These are phyloP conservation scores for Exophiala oligosperma DNA, from an alignment of 2,329 filamentous ascomycete species.

Conservation along the genomic window DNA sequence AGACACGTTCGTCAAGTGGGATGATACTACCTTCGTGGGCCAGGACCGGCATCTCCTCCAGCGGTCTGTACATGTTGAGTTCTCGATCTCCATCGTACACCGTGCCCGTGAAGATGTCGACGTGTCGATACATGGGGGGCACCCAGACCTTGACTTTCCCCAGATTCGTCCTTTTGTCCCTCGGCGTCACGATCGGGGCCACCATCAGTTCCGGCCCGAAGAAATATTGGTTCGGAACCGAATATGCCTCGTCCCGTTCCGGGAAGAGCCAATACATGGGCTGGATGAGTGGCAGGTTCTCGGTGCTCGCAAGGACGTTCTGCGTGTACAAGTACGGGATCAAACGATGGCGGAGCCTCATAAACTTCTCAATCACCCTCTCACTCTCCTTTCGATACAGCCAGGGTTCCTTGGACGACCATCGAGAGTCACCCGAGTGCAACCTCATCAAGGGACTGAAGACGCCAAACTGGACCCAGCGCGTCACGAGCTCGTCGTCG, in stretches of 20 bases:
- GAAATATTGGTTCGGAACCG: slow-evolving; percentile 58
- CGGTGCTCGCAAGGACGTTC: slow-evolving; percentile 48
- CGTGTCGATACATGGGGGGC: slow-evolving; percentile 50
- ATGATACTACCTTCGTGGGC: slow-evolving; percentile 59
- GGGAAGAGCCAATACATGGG: slow-evolving; percentile 65
- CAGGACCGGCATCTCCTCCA: slow-evolving; percentile 55
- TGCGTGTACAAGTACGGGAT: slow-evolving; percentile 62
- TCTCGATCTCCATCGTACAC: slow-evolving; percentile 59
- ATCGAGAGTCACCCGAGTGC: slow-evolving; percentile 59
- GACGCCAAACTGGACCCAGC: slow-evolving; percentile 63
- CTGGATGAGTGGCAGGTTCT: slow-evolving; percentile 56
- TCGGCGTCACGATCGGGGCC: slow-evolving; percentile 56
- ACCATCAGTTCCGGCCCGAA: slow-evolving; percentile 61
- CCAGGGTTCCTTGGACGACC: slow-evolving; percentile 65
- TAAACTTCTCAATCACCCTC: slow-evolving; percentile 49
- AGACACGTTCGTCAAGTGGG: slow-evolving; percentile 50
- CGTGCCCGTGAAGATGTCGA: slow-evolving; percentile 60
- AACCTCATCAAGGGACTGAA: slow-evolving; percentile 63
- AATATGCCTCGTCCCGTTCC: slow-evolving; percentile 54
- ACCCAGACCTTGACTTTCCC: slow-evolving; percentile 57
- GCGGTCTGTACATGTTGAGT: slow-evolving; percentile 51
- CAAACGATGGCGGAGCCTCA: slow-evolving; percentile 58
- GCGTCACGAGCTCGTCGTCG: slow-evolving; percentile 59
- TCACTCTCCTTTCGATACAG: slow-evolving; percentile 50
- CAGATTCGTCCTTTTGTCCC: slow-evolving; percentile 48